Base-by-base conservation (phyloP, 345 rosid species). In the Garcia nutans region DNA sequence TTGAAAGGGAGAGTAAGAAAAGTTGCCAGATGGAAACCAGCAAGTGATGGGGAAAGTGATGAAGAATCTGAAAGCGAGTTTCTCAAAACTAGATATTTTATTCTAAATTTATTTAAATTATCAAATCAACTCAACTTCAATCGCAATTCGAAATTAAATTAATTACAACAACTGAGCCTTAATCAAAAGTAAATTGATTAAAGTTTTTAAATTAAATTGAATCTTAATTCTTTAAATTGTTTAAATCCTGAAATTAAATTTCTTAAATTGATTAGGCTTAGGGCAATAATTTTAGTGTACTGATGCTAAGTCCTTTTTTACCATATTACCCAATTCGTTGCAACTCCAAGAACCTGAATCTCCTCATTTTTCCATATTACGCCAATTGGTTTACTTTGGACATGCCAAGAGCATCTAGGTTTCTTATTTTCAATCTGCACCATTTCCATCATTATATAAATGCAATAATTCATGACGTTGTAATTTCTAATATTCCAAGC, bases 1-100 rank as follows among this genome's bases (percentile, higher is more conserved):
- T 59, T 88, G 10, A 93, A 89, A 79, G 98, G 99, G 78, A 91
- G 99, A 81, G 94, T 96, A 26, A 88, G 99, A 86, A 96, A 96
- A 90, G 87, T 78, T 85, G 94, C 99, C 56, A 93, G 86, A 77
- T 86, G 94, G 96, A 88, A 89, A 76, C 96, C 98, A 71, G 86
- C 87, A 65, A 91, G 93, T 74, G 97, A 96, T 77, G 89, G 67
- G 80, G 99, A 96, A 82, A 93, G 93, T 68, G 90, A 93, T 73
- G 93, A 89, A 82, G 93, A 87, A 76, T 89, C 90, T 80, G 97
- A 88, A 76, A 83, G 99, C 91, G 79, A 87, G 93, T 86, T 81
- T 78, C 68, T 77, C 71, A 64, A 68, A 56, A 61, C 26, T 69
- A 71, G 78, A 61, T 33, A 11, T 28, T 57, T 41, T 73, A 15